phyloP scores from a whole-genome alignment of 768 basidiomycete genomes.

The Leccinum rimulosum region DNA sequence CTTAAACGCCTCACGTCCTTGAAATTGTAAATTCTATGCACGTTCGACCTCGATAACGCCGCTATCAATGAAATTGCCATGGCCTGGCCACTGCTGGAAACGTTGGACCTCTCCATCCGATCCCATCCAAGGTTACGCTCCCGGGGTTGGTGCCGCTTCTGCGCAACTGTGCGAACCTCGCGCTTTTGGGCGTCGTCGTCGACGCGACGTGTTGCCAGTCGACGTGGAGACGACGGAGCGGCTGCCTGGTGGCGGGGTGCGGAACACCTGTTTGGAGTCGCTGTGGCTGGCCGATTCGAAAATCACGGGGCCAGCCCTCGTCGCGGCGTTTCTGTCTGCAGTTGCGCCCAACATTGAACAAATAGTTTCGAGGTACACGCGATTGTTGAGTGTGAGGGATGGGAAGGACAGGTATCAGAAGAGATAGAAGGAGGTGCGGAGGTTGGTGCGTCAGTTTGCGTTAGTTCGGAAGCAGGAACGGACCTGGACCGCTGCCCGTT shows the following conservation, averaged over 20 bases:
- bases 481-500: slow-evolving; percentile 11
- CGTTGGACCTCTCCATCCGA: slow-evolving; percentile 26
- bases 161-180: slow-evolving; percentile 21
- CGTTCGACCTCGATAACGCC: slow-evolving; percentile 23
- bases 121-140: slow-evolving; percentile 27
- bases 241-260: slow-evolving; percentile 20
- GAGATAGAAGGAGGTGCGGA: slow-evolving; percentile 26
- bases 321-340: slow-evolving; percentile 28
- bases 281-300: slow-evolving; percentile 28
- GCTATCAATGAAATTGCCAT: slow-evolving; percentile 24
- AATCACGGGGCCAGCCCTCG: slow-evolving; percentile 27
- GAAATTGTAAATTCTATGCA: slow-evolving; percentile 30
- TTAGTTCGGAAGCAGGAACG: slow-evolving; percentile 21
- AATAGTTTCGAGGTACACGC: slow-evolving; percentile 31
- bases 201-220: slow-evolving; percentile 25
- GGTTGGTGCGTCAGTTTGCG: slow-evolving; percentile 21
- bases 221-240: not conserved
- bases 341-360: slow-evolving; percentile 31
- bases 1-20: slow-evolving; percentile 21
- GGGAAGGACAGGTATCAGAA: slow-evolving; percentile 26
- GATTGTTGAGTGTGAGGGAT: slow-evolving; percentile 20
- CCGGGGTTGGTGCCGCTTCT: slow-evolving; percentile 23
- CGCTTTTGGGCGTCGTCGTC: slow-evolving; percentile 27
- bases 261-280: slow-evolving; percentile 27
- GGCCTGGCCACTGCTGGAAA: slow-evolving; percentile 30